Evolutionary conservation across 345 rosid genomes (phyloP), one percentile per base, ranked within the genome.

Genomic region (Heritiera fomes): DNA sequence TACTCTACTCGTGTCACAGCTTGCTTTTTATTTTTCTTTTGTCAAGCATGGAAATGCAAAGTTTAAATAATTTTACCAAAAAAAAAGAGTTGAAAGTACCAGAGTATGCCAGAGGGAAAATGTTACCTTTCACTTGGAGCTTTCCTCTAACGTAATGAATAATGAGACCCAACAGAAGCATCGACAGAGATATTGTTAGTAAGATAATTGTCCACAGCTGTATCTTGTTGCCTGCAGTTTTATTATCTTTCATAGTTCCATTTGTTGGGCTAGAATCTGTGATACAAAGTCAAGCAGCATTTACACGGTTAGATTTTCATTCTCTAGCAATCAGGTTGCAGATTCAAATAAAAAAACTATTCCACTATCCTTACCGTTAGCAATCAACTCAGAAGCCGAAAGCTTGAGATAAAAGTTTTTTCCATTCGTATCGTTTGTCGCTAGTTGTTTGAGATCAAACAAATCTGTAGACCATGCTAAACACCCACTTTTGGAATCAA

Each of bases 341-440:
- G 38, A 34, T 34, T 34, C 38, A 34, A 34, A 34, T 34, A 4
- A 40, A 40, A 40, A 3, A 40, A 40, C 43, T 2, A 40, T 40
- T 40, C 43, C 2, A 3, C 6, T 5, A 40, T 3, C 6, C 58
- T 15, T 47, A 70, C 74, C 58, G 3, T 34, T 13, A 4, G 14
- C 47, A 8, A 17, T 8, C 14, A 59, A 1, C 53, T 59, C 77
- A 11, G 77, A 75, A 23, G 15, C 23, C 3, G 56, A 7, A 60
- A 75, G 77, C 49, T 43, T 75, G 40, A 75, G 77, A 75, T 75
- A 75, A 41, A 75, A 58, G 8, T 6, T 59, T 28, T 43, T n/a
- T 59, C 55, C 41, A 13, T 23, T 1, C 13, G 1, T 13, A 60
- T 23, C 41, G 13, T 59, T 28, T 11, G 0, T 5, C 13, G 40